Conservation (phyloP, 2,329 filamentous ascomycete genomes). For the Helotiales sp. region DNA sequence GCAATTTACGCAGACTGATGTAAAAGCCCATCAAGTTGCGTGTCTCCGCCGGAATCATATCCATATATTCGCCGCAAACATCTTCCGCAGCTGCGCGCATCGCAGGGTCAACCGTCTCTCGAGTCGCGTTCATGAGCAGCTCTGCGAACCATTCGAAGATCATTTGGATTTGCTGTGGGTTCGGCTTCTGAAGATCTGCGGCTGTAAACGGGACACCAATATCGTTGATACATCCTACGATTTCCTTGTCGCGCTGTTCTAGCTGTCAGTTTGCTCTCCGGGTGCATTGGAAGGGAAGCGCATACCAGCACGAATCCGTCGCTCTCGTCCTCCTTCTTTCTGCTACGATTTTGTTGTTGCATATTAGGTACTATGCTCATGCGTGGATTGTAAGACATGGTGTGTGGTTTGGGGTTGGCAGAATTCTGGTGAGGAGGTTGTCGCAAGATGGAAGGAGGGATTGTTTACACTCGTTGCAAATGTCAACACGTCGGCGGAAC, state of each 20-base stretch:
- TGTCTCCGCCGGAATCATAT: conserved; percentile 84
- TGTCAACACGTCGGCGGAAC: conserved; percentile 15
- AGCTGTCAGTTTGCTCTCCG: conserved; percentile 26
- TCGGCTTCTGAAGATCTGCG: conserved; percentile 89
- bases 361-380: conserved; percentile 56
- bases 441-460: conserved; percentile 12
- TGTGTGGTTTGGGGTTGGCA: conserved; percentile 9
- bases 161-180: conserved; percentile 92
- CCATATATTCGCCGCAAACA: conserved; percentile 80
- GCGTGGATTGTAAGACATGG: conserved; percentile 56
- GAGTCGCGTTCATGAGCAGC: conserved; percentile 88
- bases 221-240: conserved; percentile 95
- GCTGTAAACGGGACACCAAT: conserved; percentile 90
- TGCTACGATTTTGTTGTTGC: conserved; percentile 52
- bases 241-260: conserved; percentile 68
- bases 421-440: conserved; percentile 1
- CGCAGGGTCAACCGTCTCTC: conserved; percentile 90
- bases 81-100: conserved; percentile 93
- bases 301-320: conserved; percentile 62
- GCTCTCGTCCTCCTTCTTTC: conserved; percentile 61
- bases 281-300: conserved; percentile 11
- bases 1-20: conserved; percentile 76
- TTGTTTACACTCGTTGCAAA: conserved; percentile 22
- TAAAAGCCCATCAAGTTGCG: conserved; percentile 97
- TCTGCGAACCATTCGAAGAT: conserved; percentile 99